Evolutionary conservation across 768 basidiomycete species (phyloP).

Genomic region (Cyathus striatus): DNA sequence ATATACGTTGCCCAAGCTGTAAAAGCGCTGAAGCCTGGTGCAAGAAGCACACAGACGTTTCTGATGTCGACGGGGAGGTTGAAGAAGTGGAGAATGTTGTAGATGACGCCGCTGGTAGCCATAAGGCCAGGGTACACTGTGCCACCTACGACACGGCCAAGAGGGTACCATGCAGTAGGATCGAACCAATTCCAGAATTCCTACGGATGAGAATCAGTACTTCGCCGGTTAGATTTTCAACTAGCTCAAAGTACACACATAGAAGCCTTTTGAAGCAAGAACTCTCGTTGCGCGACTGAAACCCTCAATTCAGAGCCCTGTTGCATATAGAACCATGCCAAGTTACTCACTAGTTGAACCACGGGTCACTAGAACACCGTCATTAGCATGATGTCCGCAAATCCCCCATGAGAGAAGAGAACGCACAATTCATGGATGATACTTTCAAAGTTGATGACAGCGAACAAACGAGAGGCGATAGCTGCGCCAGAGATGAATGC

Average conservation of each 20-base stretch:
- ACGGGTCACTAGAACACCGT: slow-evolving; percentile 70
- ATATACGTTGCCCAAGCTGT: slow-evolving; percentile 97
- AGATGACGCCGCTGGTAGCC: slow-evolving; percentile 97
- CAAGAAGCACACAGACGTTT: slow-evolving; percentile 94
- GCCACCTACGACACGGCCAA: slow-evolving; percentile 96
- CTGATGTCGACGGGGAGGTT: slow-evolving; percentile 97
- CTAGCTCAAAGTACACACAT: slow-evolving; percentile 61
- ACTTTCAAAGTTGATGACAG: slow-evolving; percentile 97
- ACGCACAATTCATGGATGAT: slow-evolving; percentile 99
- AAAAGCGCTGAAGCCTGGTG: slow-evolving; percentile 93
- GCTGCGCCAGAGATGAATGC: slow-evolving; percentile 90
- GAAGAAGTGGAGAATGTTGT: slow-evolving; percentile 80
- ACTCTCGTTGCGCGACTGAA: slow-evolving; percentile 88
- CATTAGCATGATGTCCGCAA: slow-evolving; percentile 9
- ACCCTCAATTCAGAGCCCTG: slow-evolving; percentile 10
- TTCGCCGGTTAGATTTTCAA: background rate
- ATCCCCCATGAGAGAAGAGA: slow-evolving; percentile 2
- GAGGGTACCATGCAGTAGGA: slow-evolving; percentile 98
- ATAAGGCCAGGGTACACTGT: slow-evolving; percentile 98
- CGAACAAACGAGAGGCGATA: slow-evolving; percentile 92
- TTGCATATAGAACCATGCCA: slow-evolving; percentile 9
- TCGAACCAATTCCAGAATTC: slow-evolving; percentile 99
- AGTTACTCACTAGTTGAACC: slow-evolving; percentile 94
- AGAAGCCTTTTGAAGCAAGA: slow-evolving; percentile 89
- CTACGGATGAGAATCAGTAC: slow-evolving; percentile 31